A percentile compares a stretch with the other conserved stretches of the same genome.
These are phyloP conservation scores for Nakaseomyces bracarensis DNA, from an alignment of 1,139 yeast species.

Conservation along the genomic window DNA sequence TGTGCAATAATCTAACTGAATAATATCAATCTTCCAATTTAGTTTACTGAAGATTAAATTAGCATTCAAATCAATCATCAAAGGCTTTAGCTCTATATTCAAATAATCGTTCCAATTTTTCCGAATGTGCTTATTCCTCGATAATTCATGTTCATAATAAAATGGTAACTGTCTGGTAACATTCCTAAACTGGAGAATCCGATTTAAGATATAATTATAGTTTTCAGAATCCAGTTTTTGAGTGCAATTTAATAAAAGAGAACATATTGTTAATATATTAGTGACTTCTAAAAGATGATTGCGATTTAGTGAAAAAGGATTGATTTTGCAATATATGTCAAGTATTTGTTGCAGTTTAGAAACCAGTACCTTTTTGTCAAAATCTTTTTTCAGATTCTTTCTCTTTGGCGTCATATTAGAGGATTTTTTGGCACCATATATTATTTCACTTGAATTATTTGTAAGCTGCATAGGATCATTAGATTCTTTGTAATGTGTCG, in stretches of 20 bases:
- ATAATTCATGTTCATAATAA: constrained; percentile 8
- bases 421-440: constrained; percentile 23
- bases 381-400: constrained; percentile 19
- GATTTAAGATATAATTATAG: constrained; percentile 4
- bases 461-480: not conserved
- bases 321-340: constrained; percentile 13
- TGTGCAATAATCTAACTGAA: constrained; percentile 57
- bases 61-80: not conserved
- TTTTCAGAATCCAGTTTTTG: constrained; percentile 12
- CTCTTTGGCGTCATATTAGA: constrained; percentile 31
- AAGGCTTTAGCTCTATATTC: too few species aligned
- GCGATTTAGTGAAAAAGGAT: constrained; percentile 12
- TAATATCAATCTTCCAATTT: constrained; percentile 30
- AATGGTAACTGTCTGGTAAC: constrained; percentile 12
- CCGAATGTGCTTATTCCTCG: too few species aligned
- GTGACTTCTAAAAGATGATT: not conserved
- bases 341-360: constrained; percentile 17
- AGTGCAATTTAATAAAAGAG: not conserved
- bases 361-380: constrained; percentile 22
- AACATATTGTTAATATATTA: not conserved
- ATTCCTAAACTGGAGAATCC: constrained; percentile 12
- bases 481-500: not conserved
- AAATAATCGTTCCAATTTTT: too few species aligned
- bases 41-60: not conserved
- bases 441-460: not conserved